phyloP scores from a whole-genome alignment of 805 yeast genomes.

The Metschnikowia lochheadii region DNA sequence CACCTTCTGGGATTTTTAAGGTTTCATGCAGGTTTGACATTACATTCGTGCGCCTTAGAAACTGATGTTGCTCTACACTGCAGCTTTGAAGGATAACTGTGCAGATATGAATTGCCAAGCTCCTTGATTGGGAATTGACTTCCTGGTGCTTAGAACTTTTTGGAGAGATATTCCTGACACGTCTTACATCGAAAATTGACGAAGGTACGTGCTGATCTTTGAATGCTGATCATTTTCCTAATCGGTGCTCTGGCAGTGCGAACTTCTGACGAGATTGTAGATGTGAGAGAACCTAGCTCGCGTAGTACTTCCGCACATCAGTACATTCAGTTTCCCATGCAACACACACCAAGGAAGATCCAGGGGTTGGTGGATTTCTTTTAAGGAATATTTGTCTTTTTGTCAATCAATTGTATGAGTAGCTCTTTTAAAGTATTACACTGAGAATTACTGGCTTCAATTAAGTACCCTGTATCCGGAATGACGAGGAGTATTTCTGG shows the following conservation, averaged over 20 bases:
- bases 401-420: too few species aligned
- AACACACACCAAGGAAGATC: not conserved
- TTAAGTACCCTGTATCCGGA: too few species aligned
- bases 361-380: not conserved
- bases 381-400: too few species aligned
- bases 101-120: not conserved
- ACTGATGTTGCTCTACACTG: not conserved
- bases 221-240: not conserved
- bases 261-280: not conserved
- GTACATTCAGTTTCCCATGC: not conserved
- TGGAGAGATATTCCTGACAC: too few species aligned
- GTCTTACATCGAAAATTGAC: too few species aligned
- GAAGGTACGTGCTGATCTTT: not conserved
- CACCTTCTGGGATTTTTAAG: not conserved
- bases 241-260: not conserved
- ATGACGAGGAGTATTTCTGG: too few species aligned
- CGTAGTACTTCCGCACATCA: too few species aligned
- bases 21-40: slow-evolving; percentile 1
- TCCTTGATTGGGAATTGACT: too few species aligned
- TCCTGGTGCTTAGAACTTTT: too few species aligned
- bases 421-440: too few species aligned
- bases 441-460: too few species aligned
- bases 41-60: not conserved
- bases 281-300: not conserved
- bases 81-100: not conserved